Conservation (phyloP, 2,329 filamentous ascomycete species). For the Beauveria australis region DNA sequence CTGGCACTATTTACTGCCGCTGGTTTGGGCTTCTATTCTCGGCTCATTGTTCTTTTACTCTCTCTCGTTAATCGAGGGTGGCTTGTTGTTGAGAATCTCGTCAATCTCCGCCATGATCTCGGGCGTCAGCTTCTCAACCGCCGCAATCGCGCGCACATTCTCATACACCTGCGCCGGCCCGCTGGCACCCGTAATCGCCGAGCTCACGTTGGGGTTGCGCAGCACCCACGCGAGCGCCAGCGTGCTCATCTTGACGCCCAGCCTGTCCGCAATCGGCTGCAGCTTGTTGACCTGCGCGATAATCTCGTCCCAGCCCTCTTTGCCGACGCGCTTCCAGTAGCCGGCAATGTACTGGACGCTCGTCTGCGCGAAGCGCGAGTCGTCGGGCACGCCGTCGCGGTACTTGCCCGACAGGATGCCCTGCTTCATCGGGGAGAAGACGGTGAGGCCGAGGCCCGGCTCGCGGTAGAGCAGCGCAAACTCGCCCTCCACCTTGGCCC, state of each 20-base stretch:
- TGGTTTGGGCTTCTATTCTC: no score
- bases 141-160: slow-evolving; percentile 45
- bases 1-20: no score
- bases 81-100: slow-evolving; percentile 50
- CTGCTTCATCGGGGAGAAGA: slow-evolving; percentile 49
- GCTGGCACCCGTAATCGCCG: slow-evolving; percentile 53
- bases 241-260: slow-evolving; percentile 49
- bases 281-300: slow-evolving; percentile 53
- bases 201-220: slow-evolving; percentile 53
- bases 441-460: slow-evolving; percentile 52
- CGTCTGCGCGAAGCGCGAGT: slow-evolving; percentile 48
- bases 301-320: slow-evolving; percentile 45
- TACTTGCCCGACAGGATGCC: slow-evolving; percentile 62
- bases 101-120: slow-evolving; percentile 55
- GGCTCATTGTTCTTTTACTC: slow-evolving; percentile 17
- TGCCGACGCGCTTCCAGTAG: slow-evolving; percentile 41
- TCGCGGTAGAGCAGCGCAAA: slow-evolving; percentile 53
- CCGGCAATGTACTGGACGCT: slow-evolving; percentile 48
- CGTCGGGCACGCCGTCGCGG: slow-evolving; percentile 51
- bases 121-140: slow-evolving; percentile 47
- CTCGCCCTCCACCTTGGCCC: slow-evolving; percentile 56
- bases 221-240: slow-evolving; percentile 56
- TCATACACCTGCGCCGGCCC: slow-evolving; percentile 51
- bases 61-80: slow-evolving; percentile 31
- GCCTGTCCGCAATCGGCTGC: slow-evolving; percentile 54